Base-by-base conservation (phyloP, 2,329 filamentous ascomycete species). In the Ophiostoma sp. region DNA sequence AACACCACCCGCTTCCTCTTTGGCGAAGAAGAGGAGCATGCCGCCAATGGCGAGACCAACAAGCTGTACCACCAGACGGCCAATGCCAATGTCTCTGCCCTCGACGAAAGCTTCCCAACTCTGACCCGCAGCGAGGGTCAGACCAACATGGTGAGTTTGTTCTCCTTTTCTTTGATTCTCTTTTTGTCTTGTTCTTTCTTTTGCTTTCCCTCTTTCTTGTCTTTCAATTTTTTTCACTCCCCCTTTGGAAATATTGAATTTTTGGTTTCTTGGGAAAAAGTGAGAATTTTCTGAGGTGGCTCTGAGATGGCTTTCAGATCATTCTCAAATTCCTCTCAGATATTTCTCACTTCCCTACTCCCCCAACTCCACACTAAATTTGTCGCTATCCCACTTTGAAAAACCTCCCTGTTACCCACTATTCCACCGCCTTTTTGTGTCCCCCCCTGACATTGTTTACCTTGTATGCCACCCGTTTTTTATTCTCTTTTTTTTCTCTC, bases 1-100 rank as follows among this genome's bases (percentile, higher is more conserved):
- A 95, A 96, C 83, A 94, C 93, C 15, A 89, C 93, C 33, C 91
- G 92, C 72, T 97, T 97, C 79, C 86, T 97, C 50, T 97, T 98
- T 80, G 92, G 92, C 74, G 92, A 77, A 9, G 76, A 94, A 78
- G 93, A 94, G 74, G 91, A 94, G 72, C 80, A 82, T 71, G 80
- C 80, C 69, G 87, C 89, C 64, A 88, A 90, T 64, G 90, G 92
- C 74, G 87, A 91, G 77, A 91, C 90, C 79, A 90, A 87, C 79
- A 90, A 87, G 76, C 92, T 91, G 81, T 86, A 93, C 76, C 88
- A 91, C 80, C 88, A 93, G 83, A 90, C 91, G 72, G 89, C 90
- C 76, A 90, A 89, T 7, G 61, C 57, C 61, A 66, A 66, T 22
- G 59, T 70, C 31, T 12, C 57, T 3, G 64, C 59, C 39, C 63